Base-by-base conservation (phyloP, 805 yeast genomes). In the Maudiozyma barnettii region DNA sequence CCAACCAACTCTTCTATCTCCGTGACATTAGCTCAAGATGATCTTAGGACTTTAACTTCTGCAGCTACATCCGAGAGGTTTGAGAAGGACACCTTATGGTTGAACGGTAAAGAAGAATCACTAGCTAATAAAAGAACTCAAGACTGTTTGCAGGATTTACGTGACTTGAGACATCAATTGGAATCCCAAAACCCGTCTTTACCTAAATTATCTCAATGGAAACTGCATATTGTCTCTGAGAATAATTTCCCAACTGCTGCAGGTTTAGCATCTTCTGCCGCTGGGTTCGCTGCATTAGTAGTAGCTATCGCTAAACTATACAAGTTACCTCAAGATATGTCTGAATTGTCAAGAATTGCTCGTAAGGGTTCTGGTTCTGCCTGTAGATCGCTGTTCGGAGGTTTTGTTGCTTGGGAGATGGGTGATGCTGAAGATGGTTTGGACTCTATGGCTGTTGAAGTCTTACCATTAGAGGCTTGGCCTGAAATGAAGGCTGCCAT, bases 171-270 rank as follows among this genome's bases (percentile, higher is more conserved):
- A 65, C 54, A 59, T 23, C 71, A 74, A 52, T 58, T 84, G 44
- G 97, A 90, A 66, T 55, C 54, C 1, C 52, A 55, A 14, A 78
- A 86, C 59, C 35, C 73, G 0, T 50, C 69, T 1, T 67, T 82
- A 53, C 86, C 90, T 38, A 73, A 71, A 58, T 71, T 89, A 49
- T 76, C 91, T 30, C 58, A 70, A 18, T 79, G 77, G 77, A 74
- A 76, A 45, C 72, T 93, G 48, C 87, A 82, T 58, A 84, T 93
- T 55, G 95, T 87, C 13, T 82, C 95, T 23, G 95, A 88, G 63
- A 93, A 93, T 72, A 93, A 93, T 69, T 93, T 93, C 75, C 99
- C 99, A 45, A 93, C 99, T 22, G 99, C 99, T 30, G 99, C 99
- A 5, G 99, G 99, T 2, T 76, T 93, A 57, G 99, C 99, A 0